Evolutionary conservation across 208 protist species (phyloP).

Genomic region (Acanthamoeba lenticulata): DNA sequence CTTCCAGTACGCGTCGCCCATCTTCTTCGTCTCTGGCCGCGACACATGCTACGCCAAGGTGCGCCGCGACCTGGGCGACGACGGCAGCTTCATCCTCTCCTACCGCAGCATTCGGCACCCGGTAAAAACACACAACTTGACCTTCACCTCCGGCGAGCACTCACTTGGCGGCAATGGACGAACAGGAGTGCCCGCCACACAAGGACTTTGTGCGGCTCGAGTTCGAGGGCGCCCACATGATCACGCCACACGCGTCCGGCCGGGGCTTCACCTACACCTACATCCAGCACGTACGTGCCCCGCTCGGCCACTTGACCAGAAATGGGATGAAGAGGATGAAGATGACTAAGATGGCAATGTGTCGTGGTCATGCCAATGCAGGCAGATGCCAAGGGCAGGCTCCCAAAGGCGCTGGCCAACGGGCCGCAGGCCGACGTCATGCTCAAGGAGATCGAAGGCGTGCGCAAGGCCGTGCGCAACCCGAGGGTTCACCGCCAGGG

Average conservation of each 20-base stretch:
- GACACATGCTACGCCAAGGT: conserved; percentile 47
- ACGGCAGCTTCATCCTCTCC: conserved; percentile 32
- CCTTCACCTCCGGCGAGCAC: background rate
- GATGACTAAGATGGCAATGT: background rate
- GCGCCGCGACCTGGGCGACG: background rate
- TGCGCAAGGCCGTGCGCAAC: conserved; percentile 43
- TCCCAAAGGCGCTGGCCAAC: conserved; percentile 30
- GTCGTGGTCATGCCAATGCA: background rate
- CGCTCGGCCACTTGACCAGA: background rate
- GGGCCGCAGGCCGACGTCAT: conserved; percentile 49
- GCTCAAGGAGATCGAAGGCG: conserved; percentile 44
- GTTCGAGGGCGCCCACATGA: conserved; percentile 30
- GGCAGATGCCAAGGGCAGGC: conserved; percentile 5
- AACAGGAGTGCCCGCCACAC: conserved; percentile 14
- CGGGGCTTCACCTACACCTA: conserved; percentile 32
- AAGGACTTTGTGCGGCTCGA: conserved; percentile 13
- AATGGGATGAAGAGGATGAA: background rate
- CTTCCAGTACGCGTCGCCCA: conserved; percentile 54
- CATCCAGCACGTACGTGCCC: conserved; percentile 25
- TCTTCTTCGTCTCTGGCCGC: conserved; percentile 33
- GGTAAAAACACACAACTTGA: background rate
- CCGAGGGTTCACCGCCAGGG: background rate
- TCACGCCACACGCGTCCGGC: background rate
- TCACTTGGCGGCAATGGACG: too few species aligned
- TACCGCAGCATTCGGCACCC: background rate